Percentiles rank a stretch among this genome's conserved stretches.
phyloP scores from a whole-genome alignment of 495 filamentous ascomycete genomes.

The Tuber umbilicatum region DNA sequence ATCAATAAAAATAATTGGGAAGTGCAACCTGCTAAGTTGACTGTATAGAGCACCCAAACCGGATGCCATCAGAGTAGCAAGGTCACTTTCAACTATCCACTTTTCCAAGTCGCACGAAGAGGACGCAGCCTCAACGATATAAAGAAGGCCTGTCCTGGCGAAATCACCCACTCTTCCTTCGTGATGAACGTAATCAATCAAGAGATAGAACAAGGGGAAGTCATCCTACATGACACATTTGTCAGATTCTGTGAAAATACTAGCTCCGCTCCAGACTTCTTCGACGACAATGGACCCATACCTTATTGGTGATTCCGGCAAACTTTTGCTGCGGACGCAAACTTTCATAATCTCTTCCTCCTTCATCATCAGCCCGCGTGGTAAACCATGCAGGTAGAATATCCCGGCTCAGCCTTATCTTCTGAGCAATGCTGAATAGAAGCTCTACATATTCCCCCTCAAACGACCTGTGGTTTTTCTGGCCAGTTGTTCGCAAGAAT shows the following conservation, averaged over 20 bases:
- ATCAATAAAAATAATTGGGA: slow-evolving; percentile 20
- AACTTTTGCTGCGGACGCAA: slow-evolving; percentile 58
- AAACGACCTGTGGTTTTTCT: slow-evolving; percentile 59
- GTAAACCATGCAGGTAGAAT: slow-evolving; percentile 88
- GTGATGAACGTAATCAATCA: slow-evolving; percentile 93
- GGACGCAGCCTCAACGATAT: slow-evolving; percentile 89
- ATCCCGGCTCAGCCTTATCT: slow-evolving; percentile 79
- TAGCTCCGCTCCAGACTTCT: not conserved
- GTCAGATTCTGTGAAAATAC: slow-evolving; percentile 15
- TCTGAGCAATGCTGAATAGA: slow-evolving; percentile 87
- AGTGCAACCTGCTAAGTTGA: slow-evolving; percentile 71
- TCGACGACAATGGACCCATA: slow-evolving; percentile 9
- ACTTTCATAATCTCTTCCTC: slow-evolving; percentile 47
- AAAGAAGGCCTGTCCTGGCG: slow-evolving; percentile 88
- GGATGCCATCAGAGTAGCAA: slow-evolving; percentile 94
- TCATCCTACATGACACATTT: slow-evolving; percentile 51
- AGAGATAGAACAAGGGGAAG: slow-evolving; percentile 89
- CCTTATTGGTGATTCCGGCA: slow-evolving; percentile 73
- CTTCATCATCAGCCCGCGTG: slow-evolving; percentile 44
- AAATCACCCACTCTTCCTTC: slow-evolving; percentile 92
- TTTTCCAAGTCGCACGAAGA: slow-evolving; percentile 73
- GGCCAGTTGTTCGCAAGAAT: slow-evolving; percentile 60
- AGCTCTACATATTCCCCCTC: slow-evolving; percentile 83
- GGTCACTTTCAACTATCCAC: slow-evolving; percentile 94
- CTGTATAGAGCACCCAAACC: slow-evolving; percentile 93